Conservation (phyloP, 768 basidiomycete genomes). For the Mycena leptocephala region DNA sequence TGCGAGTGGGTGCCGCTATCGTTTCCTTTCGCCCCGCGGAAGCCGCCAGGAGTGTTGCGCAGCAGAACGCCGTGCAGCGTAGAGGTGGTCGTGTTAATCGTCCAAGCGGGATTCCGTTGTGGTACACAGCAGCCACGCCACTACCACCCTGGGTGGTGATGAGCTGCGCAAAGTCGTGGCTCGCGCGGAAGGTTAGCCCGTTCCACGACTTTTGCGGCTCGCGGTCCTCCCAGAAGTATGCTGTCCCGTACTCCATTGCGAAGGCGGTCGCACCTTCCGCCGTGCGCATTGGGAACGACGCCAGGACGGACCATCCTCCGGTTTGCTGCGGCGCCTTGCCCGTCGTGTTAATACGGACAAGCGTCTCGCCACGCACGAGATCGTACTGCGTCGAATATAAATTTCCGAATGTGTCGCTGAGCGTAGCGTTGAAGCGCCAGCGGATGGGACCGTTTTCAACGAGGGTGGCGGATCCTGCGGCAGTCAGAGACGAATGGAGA, state of each 20-base stretch:
- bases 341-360: constrained; percentile 14
- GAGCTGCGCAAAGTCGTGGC: constrained; percentile 20
- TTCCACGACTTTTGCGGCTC: too few relatives aligned
- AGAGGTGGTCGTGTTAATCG: not conserved
- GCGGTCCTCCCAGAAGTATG: constrained; percentile 18
- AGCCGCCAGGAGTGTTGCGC: constrained; percentile 1
- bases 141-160: not conserved
- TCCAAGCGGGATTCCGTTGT: constrained; percentile 23
- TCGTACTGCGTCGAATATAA: constrained; percentile 18
- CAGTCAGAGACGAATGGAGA: not conserved
- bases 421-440: constrained; percentile 17
- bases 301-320: constrained; percentile 3
- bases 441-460: constrained; percentile 19
- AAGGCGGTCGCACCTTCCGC: not conserved
- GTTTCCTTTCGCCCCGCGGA: not conserved
- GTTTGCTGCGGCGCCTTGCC: constrained; percentile 4
- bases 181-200: constrained; percentile 28
- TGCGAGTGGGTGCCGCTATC: constrained; percentile 13
- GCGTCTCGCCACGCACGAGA: constrained; percentile 14
- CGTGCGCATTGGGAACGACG: constrained; percentile 17
- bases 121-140: constrained; percentile 17
- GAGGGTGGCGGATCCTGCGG: constrained; percentile 1
- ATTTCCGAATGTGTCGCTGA: constrained; percentile 16
- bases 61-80: constrained; percentile 9
- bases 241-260: constrained; percentile 14